Conservation (phyloP, 1,284 basidiomycete genomes). For the Heterobasidion occidentale region DNA sequence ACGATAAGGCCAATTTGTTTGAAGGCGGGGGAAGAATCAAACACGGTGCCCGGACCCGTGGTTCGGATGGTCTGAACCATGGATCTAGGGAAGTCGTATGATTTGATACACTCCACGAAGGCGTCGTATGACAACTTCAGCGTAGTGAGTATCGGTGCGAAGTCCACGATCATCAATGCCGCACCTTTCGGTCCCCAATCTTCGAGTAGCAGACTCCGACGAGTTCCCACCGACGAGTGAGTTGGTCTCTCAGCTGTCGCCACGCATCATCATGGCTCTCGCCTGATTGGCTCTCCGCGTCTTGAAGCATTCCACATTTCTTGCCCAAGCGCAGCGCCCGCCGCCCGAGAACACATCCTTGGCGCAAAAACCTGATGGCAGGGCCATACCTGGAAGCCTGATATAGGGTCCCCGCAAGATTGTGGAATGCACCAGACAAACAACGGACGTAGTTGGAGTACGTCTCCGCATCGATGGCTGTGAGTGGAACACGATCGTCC, state of each 20-base stretch:
- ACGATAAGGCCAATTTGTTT: constrained; percentile 51
- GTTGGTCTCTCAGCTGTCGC: constrained; percentile 50
- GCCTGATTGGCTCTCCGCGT: constrained; percentile 11
- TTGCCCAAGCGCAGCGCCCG: constrained; percentile 31
- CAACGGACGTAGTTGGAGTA: constrained; percentile 53
- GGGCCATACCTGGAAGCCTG: constrained; percentile 49
- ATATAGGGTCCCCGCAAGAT: constrained; percentile 56
- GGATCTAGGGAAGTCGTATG: constrained; percentile 43
- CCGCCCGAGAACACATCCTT: constrained; percentile 47
- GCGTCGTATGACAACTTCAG: constrained; percentile 52
- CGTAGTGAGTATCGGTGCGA: not conserved
- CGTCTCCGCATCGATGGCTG: constrained; percentile 1
- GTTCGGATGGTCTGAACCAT: constrained; percentile 25
- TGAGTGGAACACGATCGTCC: not conserved
- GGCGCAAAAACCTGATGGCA: constrained; percentile 56
- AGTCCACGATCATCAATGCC: constrained; percentile 9
- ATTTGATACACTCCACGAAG: constrained; percentile 42
- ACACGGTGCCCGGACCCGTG: constrained; percentile 22
- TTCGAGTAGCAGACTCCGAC: constrained; percentile 70
- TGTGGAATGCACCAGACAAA: constrained; percentile 60
- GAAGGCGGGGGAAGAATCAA: constrained; percentile 29
- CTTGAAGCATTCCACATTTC: not conserved
- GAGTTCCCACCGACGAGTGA: constrained; percentile 72
- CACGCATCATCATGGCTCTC: constrained; percentile 39
- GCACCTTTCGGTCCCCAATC: constrained; percentile 61